A percentile compares a stretch with the other conserved stretches of the same genome.
Conservation (phyloP, 805 yeast species). For the Candida quercuum region DNA sequence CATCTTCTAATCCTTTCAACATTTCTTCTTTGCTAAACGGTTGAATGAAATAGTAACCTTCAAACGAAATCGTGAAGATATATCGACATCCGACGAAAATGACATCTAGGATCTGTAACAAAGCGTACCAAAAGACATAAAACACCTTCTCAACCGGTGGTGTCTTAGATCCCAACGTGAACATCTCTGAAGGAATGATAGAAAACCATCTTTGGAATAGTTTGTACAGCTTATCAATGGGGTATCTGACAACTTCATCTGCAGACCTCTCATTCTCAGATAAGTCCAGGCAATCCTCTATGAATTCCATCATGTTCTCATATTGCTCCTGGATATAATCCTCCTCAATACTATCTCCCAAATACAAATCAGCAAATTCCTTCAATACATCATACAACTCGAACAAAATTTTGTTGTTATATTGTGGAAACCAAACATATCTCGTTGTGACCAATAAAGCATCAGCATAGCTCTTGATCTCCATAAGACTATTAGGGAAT, state of each 20-base stretch:
- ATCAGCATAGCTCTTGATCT: no score
- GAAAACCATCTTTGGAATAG: conserved; percentile 1
- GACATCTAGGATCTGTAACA: neutral
- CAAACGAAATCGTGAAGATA: conserved; percentile 1
- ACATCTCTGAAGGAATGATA: conserved; percentile 1
- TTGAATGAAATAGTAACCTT: neutral
- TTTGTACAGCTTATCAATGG: neutral
- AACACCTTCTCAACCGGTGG: conserved; percentile 1
- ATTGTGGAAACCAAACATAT: neutral
- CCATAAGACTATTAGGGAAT: no score
- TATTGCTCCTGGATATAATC: neutral
- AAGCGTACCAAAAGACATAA: conserved; percentile 1
- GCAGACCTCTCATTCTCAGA: neutral
- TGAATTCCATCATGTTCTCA: neutral
- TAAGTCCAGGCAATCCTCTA: neutral
- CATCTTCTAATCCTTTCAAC: neutral
- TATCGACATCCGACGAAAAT: conserved; percentile 1
- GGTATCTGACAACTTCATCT: neutral
- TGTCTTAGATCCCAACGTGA: neutral
- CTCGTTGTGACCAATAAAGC: conserved; percentile 1
- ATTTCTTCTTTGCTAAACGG: neutral
- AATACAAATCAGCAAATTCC: conserved; percentile 2
- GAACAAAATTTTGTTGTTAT: neutral
- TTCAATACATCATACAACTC: conserved; percentile 1
- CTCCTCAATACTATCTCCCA: neutral